Evolutionary conservation across 2,329 filamentous ascomycete species (phyloP), one percentile per base, ranked within the genome.

Genomic region (Fusarium lateritium): DNA sequence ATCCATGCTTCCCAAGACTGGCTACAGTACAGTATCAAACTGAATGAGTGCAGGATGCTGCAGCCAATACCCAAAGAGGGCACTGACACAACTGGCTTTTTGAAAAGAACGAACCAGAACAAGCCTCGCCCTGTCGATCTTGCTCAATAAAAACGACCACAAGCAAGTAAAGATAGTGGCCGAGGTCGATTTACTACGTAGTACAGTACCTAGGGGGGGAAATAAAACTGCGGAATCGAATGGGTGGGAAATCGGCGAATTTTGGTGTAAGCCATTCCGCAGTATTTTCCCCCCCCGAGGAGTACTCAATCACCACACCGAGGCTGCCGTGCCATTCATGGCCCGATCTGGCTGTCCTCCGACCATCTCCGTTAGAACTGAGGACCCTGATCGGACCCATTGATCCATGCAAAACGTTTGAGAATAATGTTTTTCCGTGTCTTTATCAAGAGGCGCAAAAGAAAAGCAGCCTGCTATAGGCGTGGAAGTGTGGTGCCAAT

Each of bases 321-420:
- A 68, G 42, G 33, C 36, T 51, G 55, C 34, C 34, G 38, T 43
- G 28, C 38, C 39, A 51, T 36, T 50, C 24, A 55, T 42, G 51
- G 52, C 56, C 65, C 50, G 61, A 69, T 61, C 65, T 52, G 59
- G 62, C 34, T 58, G 60, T 46, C 46, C 28, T 45, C 52, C 24
- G 24, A 56, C 33, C 36, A 21, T 34, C 21, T 19, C 11, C 31
- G 24, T 44, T 19, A 42, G 51, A 9, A 50, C 14, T 11, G 43
- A 39, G 19, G 43, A 38, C n/a, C 26, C n/a, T 19, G n/a, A 28
- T 36, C 19, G 15, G 21, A 14, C 8, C 31, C 22, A 34, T 11
- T 33, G 21, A 49, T 44, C 28, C 28, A 31, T 31, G 34, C 34
- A 36, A n/a, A 36, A n/a, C 34, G 15, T 36, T 36, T 17, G 14